These are phyloP conservation scores for Zygosaccharomyces siamensis DNA, from an alignment of 805 yeast genomes.

Conservation along the genomic window DNA sequence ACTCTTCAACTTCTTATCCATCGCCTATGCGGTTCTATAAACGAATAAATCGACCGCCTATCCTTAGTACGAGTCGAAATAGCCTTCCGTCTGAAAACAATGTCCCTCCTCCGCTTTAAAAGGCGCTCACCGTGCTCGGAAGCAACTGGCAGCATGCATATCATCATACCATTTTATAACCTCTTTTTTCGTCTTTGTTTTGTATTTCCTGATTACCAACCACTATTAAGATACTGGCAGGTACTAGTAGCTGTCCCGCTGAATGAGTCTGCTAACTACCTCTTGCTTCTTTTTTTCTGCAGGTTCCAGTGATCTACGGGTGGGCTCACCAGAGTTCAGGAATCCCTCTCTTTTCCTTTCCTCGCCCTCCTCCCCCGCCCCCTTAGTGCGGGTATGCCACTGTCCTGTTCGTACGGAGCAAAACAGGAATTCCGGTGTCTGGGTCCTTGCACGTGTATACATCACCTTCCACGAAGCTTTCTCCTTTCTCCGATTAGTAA, in stretches of 20 bases:
- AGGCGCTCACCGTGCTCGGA: background rate
- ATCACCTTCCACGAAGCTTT: no score
- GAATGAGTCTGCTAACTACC: no score
- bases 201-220: no score
- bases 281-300: background rate
- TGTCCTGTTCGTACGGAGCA: no score
- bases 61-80: no score
- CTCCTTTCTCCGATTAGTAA: background rate
- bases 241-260: no score
- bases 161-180: slow-evolving; percentile 6
- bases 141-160: background rate
- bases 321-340: background rate
- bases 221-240: no score
- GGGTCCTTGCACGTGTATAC: no score
- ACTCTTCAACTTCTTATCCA: background rate
- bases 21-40: background rate
- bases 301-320: slow-evolving; percentile 1
- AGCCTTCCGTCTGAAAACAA: no score
- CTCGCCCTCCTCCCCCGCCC: no score
- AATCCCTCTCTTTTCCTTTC: background rate
- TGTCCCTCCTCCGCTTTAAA: background rate
- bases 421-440: no score
- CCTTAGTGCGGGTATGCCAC: background rate
- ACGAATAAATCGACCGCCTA: no score
- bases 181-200: background rate